A percentile compares a stretch with the other conserved stretches of the same genome.
These are phyloP conservation scores for Vanderwaltozyma yarrowii DNA, from an alignment of 805 yeast species.

Conservation along the genomic window DNA sequence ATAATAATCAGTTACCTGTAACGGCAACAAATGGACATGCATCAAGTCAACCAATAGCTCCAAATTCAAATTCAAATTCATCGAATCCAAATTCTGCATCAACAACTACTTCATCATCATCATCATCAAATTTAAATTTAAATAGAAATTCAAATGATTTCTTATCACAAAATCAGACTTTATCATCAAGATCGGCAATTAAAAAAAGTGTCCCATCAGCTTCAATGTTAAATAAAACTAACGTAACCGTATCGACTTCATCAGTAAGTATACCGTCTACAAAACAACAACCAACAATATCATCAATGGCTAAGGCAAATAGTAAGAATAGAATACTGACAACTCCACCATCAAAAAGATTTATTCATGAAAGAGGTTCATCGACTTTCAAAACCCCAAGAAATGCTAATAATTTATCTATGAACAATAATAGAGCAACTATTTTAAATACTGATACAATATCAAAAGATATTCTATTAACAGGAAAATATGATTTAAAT, in stretches of 20 bases:
- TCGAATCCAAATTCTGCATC: background rate
- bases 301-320: constrained; percentile 7
- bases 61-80: background rate
- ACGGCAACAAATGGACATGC: too few species aligned
- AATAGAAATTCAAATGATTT: background rate
- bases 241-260: constrained; percentile 10
- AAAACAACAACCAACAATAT: constrained; percentile 10
- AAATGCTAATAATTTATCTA: background rate
- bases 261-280: constrained; percentile 6
- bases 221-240: constrained; percentile 10
- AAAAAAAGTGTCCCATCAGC: constrained; percentile 6
- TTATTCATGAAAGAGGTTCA: background rate
- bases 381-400: constrained; percentile 14
- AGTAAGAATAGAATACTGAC: constrained; percentile 11
- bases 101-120: too few species aligned
- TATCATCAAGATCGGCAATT: background rate
- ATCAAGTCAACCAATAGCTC: background rate
- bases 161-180: background rate
- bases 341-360: constrained; percentile 22
- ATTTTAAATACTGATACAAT: background rate
- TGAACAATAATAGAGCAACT: background rate
- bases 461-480: background rate
- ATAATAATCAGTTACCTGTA: too few species aligned
- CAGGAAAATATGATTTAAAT: background rate
- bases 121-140: background rate